These are phyloP conservation scores for Westerdykella ornata DNA, from an alignment of 2,329 filamentous ascomycete genomes.

Conservation along the genomic window DNA sequence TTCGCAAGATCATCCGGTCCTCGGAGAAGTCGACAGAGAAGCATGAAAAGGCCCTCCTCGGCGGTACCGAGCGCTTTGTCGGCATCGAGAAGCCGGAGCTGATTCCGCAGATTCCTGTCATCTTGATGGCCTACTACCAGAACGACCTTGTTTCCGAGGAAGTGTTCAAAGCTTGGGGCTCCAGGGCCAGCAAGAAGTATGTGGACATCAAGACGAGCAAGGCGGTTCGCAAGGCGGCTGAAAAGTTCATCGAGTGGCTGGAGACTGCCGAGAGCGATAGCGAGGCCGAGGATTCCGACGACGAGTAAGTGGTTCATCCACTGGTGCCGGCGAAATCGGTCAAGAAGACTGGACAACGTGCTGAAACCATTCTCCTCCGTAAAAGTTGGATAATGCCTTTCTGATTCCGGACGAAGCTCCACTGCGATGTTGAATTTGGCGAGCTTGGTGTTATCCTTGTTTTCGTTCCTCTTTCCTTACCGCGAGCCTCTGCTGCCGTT, in stretches of 20 bases:
- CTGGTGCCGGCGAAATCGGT: too few species aligned
- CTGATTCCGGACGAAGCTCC: too few species aligned
- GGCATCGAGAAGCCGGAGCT: constrained; percentile 76
- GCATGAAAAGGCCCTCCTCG: constrained; percentile 91
- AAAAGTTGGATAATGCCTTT: too few species aligned
- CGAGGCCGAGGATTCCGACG: constrained; percentile 40
- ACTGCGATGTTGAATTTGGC: too few species aligned
- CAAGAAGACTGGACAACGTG: too few species aligned
- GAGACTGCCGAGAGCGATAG: constrained; percentile 72
- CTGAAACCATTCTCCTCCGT: too few species aligned
- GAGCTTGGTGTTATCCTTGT: too few species aligned
- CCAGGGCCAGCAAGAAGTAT: constrained; percentile 97
- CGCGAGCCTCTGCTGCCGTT: too few species aligned
- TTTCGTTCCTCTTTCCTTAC: too few species aligned
- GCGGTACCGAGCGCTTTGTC: constrained; percentile 89
- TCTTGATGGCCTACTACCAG: constrained; percentile 86
- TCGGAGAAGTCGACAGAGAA: constrained; percentile 62
- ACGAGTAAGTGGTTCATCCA: constrained; percentile 5
- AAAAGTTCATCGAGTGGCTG: constrained; percentile 92
- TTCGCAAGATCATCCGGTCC: constrained; percentile 71
- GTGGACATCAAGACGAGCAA: constrained; percentile 82
- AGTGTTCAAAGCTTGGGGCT: constrained; percentile 81
- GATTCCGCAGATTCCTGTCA: constrained; percentile 69
- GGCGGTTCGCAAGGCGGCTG: constrained; percentile 91
- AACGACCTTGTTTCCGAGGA: constrained; percentile 85